phyloP scores from a whole-genome alignment of 148 eudicot species.

The Polygonum aviculare region DNA sequence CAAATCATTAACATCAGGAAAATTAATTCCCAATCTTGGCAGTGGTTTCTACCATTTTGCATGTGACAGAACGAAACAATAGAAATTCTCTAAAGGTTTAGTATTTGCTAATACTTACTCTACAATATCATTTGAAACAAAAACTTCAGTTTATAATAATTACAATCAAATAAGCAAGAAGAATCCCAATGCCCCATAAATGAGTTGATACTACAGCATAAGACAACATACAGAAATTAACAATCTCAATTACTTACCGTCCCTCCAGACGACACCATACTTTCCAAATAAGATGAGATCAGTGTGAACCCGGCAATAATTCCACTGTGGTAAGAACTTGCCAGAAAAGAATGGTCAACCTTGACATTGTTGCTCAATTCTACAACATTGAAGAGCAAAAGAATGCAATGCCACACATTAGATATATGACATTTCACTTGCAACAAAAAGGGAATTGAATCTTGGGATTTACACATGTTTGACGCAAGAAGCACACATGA shows the following conservation, averaged over 20 bases:
- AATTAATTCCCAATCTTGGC: neutral
- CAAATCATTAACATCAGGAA: neutral
- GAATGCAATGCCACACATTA: neutral
- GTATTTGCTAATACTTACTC: neutral
- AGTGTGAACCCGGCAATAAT: slow-evolving; percentile 74
- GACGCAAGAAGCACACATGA: neutral
- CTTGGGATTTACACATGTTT: neutral
- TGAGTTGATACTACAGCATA: neutral
- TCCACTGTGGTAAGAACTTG: slow-evolving; percentile 79
- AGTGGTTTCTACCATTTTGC: neutral
- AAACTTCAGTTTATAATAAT: neutral
- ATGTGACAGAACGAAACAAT: neutral
- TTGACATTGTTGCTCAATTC: slow-evolving; percentile 29
- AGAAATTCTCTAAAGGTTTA: neutral
- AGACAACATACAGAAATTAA: neutral
- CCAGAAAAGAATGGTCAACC: slow-evolving; percentile 70
- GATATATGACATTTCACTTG: neutral
- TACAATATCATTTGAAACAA: too few relatives aligned
- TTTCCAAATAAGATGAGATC: slow-evolving; percentile 51
- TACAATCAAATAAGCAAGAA: neutral
- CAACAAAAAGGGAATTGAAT: neutral
- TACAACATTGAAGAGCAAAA: slow-evolving; percentile 20
- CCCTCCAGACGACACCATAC: slow-evolving; percentile 34
- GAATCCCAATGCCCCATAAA: neutral
- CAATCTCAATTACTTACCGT: slow-evolving; percentile 31